Evolutionary conservation across 106 monocot genomes (phyloP).

Genomic region (Dendrobium officinale): DNA sequence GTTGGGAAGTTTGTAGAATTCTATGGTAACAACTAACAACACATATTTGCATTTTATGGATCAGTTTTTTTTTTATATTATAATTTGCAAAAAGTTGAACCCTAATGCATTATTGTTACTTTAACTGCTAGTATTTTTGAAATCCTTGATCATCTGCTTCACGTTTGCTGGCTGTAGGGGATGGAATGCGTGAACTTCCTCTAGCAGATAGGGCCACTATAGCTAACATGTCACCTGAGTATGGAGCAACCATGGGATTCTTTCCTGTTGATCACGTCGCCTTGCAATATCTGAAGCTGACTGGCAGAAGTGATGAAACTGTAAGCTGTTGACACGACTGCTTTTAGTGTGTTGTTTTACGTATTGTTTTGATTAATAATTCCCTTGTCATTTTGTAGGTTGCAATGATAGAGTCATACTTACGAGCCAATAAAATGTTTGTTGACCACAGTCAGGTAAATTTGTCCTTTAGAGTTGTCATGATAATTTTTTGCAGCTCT

Average conservation of each 20-base stretch:
- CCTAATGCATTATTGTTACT: not conserved
- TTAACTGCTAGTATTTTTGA: not conserved
- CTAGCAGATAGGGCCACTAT: slow-evolving; percentile 94
- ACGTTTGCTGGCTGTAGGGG: slow-evolving; percentile 29
- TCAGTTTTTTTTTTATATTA: not conserved
- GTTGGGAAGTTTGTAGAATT: slow-evolving; percentile 97
- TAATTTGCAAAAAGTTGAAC: not conserved
- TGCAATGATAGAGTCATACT: slow-evolving; percentile 78
- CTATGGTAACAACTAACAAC: slow-evolving; percentile 61
- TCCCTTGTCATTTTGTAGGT: slow-evolving; percentile 23
- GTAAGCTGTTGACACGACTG: slow-evolving; percentile 31
- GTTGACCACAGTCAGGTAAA: slow-evolving; percentile 64
- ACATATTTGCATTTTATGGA: not conserved
- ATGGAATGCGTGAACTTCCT: slow-evolving; percentile 77
- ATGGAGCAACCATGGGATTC: slow-evolving; percentile 99
- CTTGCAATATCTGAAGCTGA: slow-evolving; percentile 76
- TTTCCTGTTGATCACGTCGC: slow-evolving; percentile 96
- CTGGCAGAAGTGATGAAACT: slow-evolving; percentile 91
- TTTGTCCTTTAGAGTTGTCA: not conserved
- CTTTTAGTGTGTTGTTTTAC: not conserved
- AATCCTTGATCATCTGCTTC: not conserved
- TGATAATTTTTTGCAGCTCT: not conserved
- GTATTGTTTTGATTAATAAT: not conserved
- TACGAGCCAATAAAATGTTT: slow-evolving; percentile 80
- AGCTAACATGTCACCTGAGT: slow-evolving; percentile 98